These are phyloP conservation scores for Physcomitrium patens DNA, from an alignment of 225 moss, liverwort and hornwort genomes.

Conservation along the genomic window DNA sequence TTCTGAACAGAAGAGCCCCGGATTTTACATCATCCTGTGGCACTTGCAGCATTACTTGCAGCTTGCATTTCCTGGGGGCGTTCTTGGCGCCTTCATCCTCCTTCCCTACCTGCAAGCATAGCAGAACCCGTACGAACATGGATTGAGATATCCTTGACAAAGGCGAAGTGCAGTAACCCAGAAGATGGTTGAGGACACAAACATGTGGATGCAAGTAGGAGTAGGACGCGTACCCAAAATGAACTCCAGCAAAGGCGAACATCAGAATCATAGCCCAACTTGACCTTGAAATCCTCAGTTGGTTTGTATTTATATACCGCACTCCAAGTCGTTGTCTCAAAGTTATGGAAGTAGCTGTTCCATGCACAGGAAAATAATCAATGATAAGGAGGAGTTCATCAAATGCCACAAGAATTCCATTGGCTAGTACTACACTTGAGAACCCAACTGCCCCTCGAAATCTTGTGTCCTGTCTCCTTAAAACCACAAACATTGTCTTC, in stretches of 20 bases:
- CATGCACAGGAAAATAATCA: background rate
- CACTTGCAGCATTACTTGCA: constrained; percentile 97
- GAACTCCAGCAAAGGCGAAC: constrained; percentile 89
- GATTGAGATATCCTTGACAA: no score
- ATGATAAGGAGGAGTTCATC: constrained; percentile 17
- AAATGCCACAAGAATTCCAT: background rate
- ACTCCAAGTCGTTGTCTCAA: constrained; percentile 76
- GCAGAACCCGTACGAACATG: background rate
- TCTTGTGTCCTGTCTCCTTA: background rate
- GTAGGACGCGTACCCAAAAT: constrained; percentile 66
- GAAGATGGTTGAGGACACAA: no score
- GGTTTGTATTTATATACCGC: constrained; percentile 86
- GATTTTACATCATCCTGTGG: constrained; percentile 77
- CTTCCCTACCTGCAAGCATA: constrained; percentile 71
- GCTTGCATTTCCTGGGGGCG: constrained; percentile 90
- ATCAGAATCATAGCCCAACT: constrained; percentile 91
- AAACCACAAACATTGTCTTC: background rate
- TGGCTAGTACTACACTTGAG: background rate
- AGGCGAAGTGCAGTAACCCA: background rate
- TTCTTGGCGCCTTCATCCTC: constrained; percentile 92
- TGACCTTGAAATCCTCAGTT: constrained; percentile 76
- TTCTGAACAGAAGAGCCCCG: constrained; percentile 76
- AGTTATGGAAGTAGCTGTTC: constrained; percentile 81
- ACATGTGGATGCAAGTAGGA: background rate
- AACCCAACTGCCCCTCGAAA: background rate